phyloP scores from a whole-genome alignment of 192 early-diverging fungal genomes.

The Linnemannia hyalina region DNA sequence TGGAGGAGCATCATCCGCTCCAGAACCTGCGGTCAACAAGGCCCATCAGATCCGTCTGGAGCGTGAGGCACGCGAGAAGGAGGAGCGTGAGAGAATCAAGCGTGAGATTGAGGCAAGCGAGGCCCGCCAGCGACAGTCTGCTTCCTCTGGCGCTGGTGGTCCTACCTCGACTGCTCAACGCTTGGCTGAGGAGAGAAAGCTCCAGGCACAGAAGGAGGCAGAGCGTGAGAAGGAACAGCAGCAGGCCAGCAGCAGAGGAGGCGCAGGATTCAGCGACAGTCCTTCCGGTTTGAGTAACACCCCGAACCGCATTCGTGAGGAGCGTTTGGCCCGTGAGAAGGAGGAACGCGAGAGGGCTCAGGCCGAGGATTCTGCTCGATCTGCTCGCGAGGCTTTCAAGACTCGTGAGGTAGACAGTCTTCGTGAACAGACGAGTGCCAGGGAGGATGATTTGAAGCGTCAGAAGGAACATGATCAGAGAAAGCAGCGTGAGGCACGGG shows the following conservation, averaged over 20 bases:
- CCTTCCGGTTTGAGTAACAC: background rate
- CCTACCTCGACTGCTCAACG: constrained; percentile 23
- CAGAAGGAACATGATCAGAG: constrained; percentile 28
- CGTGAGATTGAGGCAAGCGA: constrained; percentile 43
- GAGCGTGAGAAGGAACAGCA: constrained; percentile 36
- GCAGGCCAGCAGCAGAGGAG: constrained; percentile 54
- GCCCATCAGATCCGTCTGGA: constrained; percentile 43
- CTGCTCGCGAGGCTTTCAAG: constrained; percentile 41
- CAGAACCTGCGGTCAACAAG: constrained; percentile 57
- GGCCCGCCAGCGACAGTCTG: constrained; percentile 14
- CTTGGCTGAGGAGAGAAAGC: constrained; percentile 49
- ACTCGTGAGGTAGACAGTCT: constrained; percentile 8
- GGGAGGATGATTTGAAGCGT: constrained; percentile 29
- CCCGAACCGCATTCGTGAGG: constrained; percentile 56
- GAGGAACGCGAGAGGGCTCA: constrained; percentile 53
- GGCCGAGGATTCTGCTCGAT: constrained; percentile 32
- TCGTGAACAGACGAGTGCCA: constrained; percentile 26
- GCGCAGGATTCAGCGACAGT: background rate
- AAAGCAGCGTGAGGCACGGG: constrained; percentile 16
- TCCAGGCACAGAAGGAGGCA: constrained; percentile 49
- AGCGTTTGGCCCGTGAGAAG: constrained; percentile 55
- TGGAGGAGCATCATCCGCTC: background rate
- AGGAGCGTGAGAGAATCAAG: constrained; percentile 48
- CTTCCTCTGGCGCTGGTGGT: background rate
- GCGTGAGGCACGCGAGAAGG: constrained; percentile 54